Base-by-base conservation (phyloP, 139 green algal genomes). In the Chlamydomonas schloesseri region DNA sequence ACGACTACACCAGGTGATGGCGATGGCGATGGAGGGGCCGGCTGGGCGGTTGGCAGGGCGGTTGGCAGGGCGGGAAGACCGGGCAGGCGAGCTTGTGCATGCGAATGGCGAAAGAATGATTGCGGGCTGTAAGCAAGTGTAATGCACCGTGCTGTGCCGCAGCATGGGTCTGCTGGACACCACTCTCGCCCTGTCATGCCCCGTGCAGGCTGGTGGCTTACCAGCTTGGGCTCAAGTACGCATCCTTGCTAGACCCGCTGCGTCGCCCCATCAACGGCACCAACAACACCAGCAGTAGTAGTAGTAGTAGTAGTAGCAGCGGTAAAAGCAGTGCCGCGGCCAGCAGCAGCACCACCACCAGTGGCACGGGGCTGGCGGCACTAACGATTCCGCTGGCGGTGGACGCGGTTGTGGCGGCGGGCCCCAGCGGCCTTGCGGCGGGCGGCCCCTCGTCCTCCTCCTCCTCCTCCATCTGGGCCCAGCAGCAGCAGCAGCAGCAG, bases 161-260 rank as follows among this genome's bases (percentile, higher is more conserved):
- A 65, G 57, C 17, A 23, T 23, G 13, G 53, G 53, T 15, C 13
- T 58, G 53, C 53, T 58, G 53, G 13, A 23, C 24, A 10, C 60
- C 11, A 17, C 26, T 33, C 11, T 17, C 18, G 2, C 18, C 55
- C 13, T 26, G 58, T 10, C 17, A 29, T 17, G 58, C 5, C 14
- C 17, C 9, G 18, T 28, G 10, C 53, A 81, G 55, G 73, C 33
- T 55, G 73, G 73, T 81, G 73, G 55, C 33, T 8, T 81, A 36
- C 31, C 23, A 81, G 73, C 24, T 81, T 31, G 55, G 31, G 23
- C 73, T 81, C 73, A 81, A 81, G 73, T 81, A 81, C 47, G 23
- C n/a, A 6, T n/a, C 50, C 13, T 50, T 80, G 73, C 50, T 80
- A 28, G 46, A 28, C 1, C 72, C 72, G 31, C 47, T 42, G 18